phyloP scores from a whole-genome alignment of 768 basidiomycete species.

The Tubosaeta brunneosetosa region DNA sequence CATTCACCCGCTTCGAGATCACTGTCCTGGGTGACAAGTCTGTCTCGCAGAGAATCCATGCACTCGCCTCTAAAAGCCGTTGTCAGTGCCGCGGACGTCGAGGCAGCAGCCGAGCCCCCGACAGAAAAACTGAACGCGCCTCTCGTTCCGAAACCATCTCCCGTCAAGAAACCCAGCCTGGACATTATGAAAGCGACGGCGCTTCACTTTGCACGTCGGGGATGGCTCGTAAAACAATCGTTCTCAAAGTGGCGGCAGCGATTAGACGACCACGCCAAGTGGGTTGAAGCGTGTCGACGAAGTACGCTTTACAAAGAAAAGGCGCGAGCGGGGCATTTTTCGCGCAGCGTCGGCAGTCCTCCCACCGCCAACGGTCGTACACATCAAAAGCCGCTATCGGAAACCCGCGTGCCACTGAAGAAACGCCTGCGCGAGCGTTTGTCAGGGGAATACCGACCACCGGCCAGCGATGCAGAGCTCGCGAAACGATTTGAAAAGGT shows the following conservation, averaged over 20 bases:
- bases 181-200: slow-evolving; percentile 38
- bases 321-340: slow-evolving; percentile 33
- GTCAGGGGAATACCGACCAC: slow-evolving; percentile 44
- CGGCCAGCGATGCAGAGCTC: slow-evolving; percentile 60
- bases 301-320: slow-evolving; percentile 60
- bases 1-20: slow-evolving; percentile 24
- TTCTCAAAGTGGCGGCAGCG: slow-evolving; percentile 47
- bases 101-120: slow-evolving; percentile 1
- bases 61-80: slow-evolving; percentile 23
- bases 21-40: slow-evolving; percentile 9
- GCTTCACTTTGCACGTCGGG: slow-evolving; percentile 38
- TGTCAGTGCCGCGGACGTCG: slow-evolving; percentile 10
- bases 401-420: slow-evolving; percentile 18
- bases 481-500: slow-evolving; percentile 68
- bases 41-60: slow-evolving; percentile 22
- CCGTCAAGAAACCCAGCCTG: slow-evolving; percentile 12
- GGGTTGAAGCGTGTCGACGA: slow-evolving; percentile 56
- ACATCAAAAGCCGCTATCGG: slow-evolving; percentile 15
- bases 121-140: slow-evolving; percentile 7
- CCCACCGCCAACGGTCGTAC: slow-evolving; percentile 20
- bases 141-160: not conserved
- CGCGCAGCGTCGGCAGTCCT: slow-evolving; percentile 19
- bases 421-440: slow-evolving; percentile 34
- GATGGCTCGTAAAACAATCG: slow-evolving; percentile 36
- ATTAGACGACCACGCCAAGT: slow-evolving; percentile 44